Evolutionary conservation across 257 asterid species (phyloP).

Genomic region (Mitragyna speciosa): DNA sequence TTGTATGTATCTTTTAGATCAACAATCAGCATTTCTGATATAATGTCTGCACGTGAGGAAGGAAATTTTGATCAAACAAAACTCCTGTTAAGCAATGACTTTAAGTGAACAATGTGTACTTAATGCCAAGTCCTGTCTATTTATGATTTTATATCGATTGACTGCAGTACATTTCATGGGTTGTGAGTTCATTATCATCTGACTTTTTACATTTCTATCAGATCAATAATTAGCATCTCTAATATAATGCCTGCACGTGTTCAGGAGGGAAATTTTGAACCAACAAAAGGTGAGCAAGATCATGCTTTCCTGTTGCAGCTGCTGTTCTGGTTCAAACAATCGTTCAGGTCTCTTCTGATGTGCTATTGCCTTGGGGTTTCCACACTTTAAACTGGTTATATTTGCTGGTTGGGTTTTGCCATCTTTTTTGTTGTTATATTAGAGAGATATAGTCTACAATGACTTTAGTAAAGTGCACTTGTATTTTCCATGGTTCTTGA

Average conservation of each 20-base stretch:
- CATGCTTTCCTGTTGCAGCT: constrained; percentile 90
- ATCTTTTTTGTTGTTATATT: neutral
- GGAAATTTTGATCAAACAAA: constrained; percentile 74
- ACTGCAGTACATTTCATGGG: neutral
- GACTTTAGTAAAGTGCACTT: neutral
- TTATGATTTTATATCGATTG: neutral
- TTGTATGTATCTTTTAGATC: neutral
- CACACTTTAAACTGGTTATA: constrained; percentile 4
- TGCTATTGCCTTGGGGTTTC: constrained; percentile 9
- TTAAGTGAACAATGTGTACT: neutral
- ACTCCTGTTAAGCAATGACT: neutral
- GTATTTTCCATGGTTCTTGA: neutral
- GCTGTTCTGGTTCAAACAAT: constrained; percentile 96
- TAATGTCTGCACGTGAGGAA: constrained; percentile 49
- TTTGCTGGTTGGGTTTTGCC: neutral
- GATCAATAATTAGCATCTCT: constrained; percentile 22
- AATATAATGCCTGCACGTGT: constrained; percentile 24
- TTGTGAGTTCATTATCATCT: neutral
- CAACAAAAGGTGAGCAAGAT: constrained; percentile 72
- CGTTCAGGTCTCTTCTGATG: constrained; percentile 64
- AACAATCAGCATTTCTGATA: constrained; percentile 24
- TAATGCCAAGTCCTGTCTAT: neutral
- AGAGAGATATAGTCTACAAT: neutral
- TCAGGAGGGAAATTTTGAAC: constrained; percentile 80
- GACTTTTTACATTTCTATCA: neutral